A percentile compares a stretch with the other conserved stretches of the same genome.
Conservation (phyloP, 2,329 filamentous ascomycete genomes). For the Knoxdaviesia proteae region DNA sequence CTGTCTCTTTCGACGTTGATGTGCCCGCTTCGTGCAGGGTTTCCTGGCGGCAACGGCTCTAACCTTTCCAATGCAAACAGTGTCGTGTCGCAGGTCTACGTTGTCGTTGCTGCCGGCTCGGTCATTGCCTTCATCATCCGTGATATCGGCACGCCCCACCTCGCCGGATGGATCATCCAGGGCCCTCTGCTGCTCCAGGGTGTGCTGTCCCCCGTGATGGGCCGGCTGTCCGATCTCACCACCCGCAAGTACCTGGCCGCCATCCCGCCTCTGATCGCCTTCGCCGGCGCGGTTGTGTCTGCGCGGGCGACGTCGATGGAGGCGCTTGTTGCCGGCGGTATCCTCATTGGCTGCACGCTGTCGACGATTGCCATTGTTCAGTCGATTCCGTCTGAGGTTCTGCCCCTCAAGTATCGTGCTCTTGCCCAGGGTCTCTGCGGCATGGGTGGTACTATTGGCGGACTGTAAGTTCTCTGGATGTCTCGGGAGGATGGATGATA, state of each 20-base stretch:
- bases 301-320: conserved; percentile 33
- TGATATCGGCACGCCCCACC: conserved; percentile 26
- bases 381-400: conserved; percentile 33
- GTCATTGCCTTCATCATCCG: conserved; percentile 34
- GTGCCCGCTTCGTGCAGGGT: background rate
- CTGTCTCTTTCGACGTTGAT: no score
- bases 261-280: conserved; percentile 29
- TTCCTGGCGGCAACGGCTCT: background rate
- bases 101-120: conserved; percentile 31
- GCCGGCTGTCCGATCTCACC: conserved; percentile 33
- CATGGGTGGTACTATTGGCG: conserved; percentile 27
- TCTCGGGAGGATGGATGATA: no score
- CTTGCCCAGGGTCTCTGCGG: conserved; percentile 32
- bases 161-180: conserved; percentile 33
- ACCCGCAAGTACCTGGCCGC: conserved; percentile 32
- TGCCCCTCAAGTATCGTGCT: conserved; percentile 34
- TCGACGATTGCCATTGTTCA: conserved; percentile 32
- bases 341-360: conserved; percentile 32
- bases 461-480: conserved; percentile 18
- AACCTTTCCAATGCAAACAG: conserved; percentile 7
- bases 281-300: conserved; percentile 29
- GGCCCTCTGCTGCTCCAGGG: conserved; percentile 35
- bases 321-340: conserved; percentile 33
- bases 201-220: conserved; percentile 32
- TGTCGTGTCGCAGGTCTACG: conserved; percentile 32